Evolutionary conservation across 2,329 filamentous ascomycete genomes (phyloP).

Genomic region (Didymella sp.): DNA sequence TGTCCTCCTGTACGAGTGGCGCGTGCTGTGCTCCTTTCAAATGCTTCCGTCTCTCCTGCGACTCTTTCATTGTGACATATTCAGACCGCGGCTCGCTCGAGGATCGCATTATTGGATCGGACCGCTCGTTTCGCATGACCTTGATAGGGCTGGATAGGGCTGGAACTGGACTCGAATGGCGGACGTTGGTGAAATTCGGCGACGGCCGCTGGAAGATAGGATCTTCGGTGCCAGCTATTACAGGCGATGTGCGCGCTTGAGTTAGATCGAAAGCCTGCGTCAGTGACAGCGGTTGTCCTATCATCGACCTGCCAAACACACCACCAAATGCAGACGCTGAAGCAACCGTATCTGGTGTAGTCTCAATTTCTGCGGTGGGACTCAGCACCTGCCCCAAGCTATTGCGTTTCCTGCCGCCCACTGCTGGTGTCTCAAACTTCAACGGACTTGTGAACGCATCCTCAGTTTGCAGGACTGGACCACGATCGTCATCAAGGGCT

Average conservation of each 20-base stretch:
- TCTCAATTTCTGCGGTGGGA: constrained; percentile 47
- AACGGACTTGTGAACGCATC: constrained; percentile 41
- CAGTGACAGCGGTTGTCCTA: constrained; percentile 48
- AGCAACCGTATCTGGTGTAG: constrained; percentile 51
- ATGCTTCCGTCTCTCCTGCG: constrained; percentile 50
- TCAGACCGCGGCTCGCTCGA: constrained; percentile 53
- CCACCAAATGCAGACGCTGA: constrained; percentile 42
- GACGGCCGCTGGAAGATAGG: constrained; percentile 55
- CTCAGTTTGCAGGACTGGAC: constrained; percentile 24
- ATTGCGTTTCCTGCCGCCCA: constrained; percentile 50
- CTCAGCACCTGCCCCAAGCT: constrained; percentile 51
- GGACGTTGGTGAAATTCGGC: constrained; percentile 49
- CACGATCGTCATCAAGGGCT: constrained; percentile 36
- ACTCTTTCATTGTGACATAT: constrained; percentile 55
- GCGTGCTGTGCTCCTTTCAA: constrained; percentile 24
- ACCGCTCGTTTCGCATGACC: constrained; percentile 25
- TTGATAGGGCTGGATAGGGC: constrained; percentile 51
- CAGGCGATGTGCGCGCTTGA: constrained; percentile 55
- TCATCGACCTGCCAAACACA: constrained; percentile 32
- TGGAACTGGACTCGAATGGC: constrained; percentile 48
- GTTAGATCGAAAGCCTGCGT: constrained; percentile 57
- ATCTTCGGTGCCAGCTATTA: constrained; percentile 51
- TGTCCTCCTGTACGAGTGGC: constrained; percentile 33
- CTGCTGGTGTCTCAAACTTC: constrained; percentile 53
- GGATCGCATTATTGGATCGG: constrained; percentile 36